Evolutionary conservation across 345 rosid species (phyloP), one percentile per base, ranked within the genome.

Genomic region (Arabis hirsuta): DNA sequence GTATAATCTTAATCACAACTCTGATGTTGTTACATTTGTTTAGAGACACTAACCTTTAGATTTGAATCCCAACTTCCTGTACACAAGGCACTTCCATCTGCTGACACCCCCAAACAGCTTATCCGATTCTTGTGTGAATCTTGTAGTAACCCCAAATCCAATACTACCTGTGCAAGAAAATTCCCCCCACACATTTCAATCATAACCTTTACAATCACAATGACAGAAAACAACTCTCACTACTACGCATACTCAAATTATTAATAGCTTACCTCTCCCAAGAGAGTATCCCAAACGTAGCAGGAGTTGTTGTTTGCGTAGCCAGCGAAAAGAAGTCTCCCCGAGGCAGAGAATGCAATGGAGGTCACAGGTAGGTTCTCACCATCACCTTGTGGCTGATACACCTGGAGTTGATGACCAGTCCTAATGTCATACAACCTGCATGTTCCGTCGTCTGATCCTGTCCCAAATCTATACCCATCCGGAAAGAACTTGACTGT

Each of bases 51-150:
- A 51, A 92, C 98, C 97, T 96, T 96, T 31, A 92, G 88, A 77
- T 88, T 92, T 84, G 97, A 84, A 80, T 96, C 99, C 81, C 73
- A 96, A 83, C 99, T 92, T 84, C 99, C 99, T 71, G 98, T 92
- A 81, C 99, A 96, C 73, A 96, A 80, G 78, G 99, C 97, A 82
- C 99, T 96, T 80, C 99, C 99, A 81, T 96, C 98, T 73, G 94
- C 82, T 48, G 98, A 90, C 85, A 92, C 76, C 57, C 96, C 98
- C 86, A 96, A 82, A 81, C 99, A 95, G 76, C 80, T 92, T 77
- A 96, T 84, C 76, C 87, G 82, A 38, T 60, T 62, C 72, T 74
- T 87, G 50, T 96, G 99, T 1, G 98, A 90, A 78, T 84, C 87
- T n/a, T 90, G 96, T 55, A 88, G 78, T 22, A 83, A 41, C 61